A percentile compares a stretch with the other conserved stretches of the same genome.
Conservation (phyloP, 805 yeast genomes). For the Saturnispora sekii region DNA sequence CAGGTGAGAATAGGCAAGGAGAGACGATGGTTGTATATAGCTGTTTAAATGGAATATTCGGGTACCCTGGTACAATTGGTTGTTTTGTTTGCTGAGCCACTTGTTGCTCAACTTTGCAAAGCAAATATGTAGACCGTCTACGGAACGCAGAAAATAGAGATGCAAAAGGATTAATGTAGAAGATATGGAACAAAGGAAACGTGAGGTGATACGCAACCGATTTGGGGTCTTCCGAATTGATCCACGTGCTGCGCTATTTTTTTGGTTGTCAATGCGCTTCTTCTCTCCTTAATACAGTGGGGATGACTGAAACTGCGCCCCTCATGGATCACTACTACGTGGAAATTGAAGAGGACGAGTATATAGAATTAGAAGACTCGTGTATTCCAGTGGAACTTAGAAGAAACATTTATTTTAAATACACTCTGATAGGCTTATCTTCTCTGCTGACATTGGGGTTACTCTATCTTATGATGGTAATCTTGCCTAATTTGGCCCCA, state of each 20-base stretch:
- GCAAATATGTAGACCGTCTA: no score
- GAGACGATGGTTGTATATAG: neutral
- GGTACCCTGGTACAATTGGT: no score
- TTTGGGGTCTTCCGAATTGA: neutral
- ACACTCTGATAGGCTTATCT: constrained; percentile 14
- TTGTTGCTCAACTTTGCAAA: no score
- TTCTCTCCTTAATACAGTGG: neutral
- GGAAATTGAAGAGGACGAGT: constrained; percentile 7
- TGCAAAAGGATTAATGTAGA: no score
- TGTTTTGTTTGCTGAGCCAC: no score
- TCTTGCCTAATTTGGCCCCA: constrained; percentile 27
- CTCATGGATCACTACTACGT: constrained; percentile 8
- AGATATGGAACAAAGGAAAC: no score
- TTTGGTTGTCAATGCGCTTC: neutral
- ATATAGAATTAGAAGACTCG: constrained; percentile 14
- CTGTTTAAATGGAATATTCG: neutral
- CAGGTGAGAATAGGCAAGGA: constrained; percentile 2
- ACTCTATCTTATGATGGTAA: constrained; percentile 20
- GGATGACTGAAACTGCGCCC: no score
- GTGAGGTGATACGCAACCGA: no score
- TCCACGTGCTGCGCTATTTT: neutral
- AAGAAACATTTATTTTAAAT: constrained; percentile 9
- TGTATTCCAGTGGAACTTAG: constrained; percentile 7
- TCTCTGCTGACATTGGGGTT: constrained; percentile 4
- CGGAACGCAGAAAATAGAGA: no score